A percentile compares a stretch with the other conserved stretches of the same genome.
phyloP scores from a whole-genome alignment of 164 flowering plant species.

The Nymphaea colorata region DNA sequence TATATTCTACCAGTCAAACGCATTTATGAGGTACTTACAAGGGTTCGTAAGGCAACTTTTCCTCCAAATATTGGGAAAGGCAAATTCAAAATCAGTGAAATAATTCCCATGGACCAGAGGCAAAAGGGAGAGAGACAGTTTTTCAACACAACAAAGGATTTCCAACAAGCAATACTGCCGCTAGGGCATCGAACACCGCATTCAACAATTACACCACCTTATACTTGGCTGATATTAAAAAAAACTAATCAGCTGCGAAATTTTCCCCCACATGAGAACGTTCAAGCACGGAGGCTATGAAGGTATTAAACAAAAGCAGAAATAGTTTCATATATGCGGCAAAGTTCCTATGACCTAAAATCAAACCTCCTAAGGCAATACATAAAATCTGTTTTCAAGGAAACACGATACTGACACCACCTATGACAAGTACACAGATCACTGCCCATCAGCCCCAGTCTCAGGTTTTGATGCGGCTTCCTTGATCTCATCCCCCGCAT shows the following conservation, averaged over 20 bases:
- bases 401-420: neutral
- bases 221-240: neutral
- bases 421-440: neutral
- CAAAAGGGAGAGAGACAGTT: too few relatives aligned
- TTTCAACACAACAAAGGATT: too few relatives aligned
- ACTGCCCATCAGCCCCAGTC: slow-evolving; percentile 9
- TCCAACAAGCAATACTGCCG: too few relatives aligned
- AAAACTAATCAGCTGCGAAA: neutral
- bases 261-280: neutral
- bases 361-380: neutral
- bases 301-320: neutral
- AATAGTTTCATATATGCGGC: neutral
- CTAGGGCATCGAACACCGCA: neutral
- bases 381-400: neutral
- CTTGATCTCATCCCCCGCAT: slow-evolving; percentile 49
- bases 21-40: too few relatives aligned
- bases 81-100: too few relatives aligned
- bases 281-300: neutral
- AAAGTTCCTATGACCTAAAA: neutral
- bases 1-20: too few relatives aligned
- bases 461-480: slow-evolving; percentile 36
- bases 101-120: too few relatives aligned
- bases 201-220: neutral
- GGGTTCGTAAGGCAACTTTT: too few relatives aligned
- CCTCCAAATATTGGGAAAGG: too few relatives aligned